phyloP scores from a whole-genome alignment of 1,284 basidiomycete genomes.

The Ceratobasidium sp. region DNA sequence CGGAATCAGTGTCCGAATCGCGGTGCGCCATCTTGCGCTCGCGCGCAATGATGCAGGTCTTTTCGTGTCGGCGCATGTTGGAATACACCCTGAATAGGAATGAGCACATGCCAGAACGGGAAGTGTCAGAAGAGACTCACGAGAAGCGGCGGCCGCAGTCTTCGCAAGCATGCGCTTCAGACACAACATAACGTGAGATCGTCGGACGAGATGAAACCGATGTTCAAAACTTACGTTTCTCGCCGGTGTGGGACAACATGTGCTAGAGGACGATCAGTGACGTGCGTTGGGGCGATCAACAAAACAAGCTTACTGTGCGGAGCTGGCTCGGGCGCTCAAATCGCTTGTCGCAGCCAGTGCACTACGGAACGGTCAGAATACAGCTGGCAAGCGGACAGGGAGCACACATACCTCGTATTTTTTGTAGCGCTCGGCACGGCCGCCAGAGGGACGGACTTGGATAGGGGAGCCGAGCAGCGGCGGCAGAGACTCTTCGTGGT shows the following conservation, averaged over 20 bases:
- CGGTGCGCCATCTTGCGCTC: conserved; percentile 35
- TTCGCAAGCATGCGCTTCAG: conserved; percentile 32
- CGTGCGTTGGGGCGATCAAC: neutral
- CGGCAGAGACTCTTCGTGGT: conserved; percentile 27
- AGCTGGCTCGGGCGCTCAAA: conserved; percentile 33
- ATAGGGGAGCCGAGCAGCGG: conserved; percentile 31
- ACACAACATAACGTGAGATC: conserved; percentile 20
- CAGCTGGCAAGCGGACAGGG: neutral
- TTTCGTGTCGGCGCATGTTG: conserved; percentile 36
- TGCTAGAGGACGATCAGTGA: conserved; percentile 20
- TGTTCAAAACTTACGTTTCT: conserved; percentile 29
- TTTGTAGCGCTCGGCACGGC: conserved; percentile 35
- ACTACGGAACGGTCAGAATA: conserved; percentile 3
- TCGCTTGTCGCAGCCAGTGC: conserved; percentile 35
- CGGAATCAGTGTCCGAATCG: conserved; percentile 34
- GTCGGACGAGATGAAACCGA: neutral
- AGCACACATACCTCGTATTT: conserved; percentile 39
- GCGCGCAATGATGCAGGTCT: conserved; percentile 34
- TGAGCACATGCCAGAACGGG: conserved; percentile 9
- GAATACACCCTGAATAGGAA: conserved; percentile 18
- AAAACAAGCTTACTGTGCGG: conserved; percentile 20
- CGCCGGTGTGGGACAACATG: conserved; percentile 35
- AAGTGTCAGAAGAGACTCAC: conserved; percentile 1
- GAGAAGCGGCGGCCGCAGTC: conserved; percentile 37
- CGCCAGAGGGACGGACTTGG: conserved; percentile 28